Percentiles rank a stretch among this genome's conserved stretches.
These are phyloP conservation scores for Backusella parvicylindrica DNA, from an alignment of 192 early-diverging fungal genomes.

Conservation along the genomic window DNA sequence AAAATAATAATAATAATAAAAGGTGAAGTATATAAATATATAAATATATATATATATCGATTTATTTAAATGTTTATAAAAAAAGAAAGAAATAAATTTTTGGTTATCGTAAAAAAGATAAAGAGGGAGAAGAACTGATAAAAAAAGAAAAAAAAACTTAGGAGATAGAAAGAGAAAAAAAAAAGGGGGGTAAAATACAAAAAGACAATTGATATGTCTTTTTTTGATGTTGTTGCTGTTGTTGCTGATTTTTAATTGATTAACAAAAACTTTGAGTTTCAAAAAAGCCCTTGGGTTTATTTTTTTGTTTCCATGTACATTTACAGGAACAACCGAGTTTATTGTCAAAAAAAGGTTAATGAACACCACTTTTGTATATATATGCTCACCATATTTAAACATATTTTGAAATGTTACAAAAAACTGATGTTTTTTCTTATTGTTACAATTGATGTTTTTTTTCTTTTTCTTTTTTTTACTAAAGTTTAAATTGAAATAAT, in stretches of 20 bases:
- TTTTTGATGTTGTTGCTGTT: too few relatives aligned
- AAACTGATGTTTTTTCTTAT: background rate
- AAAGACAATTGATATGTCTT: background rate
- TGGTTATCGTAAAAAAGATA: background rate
- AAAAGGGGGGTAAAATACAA: background rate
- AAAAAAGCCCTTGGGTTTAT: background rate
- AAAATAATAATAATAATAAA: too few relatives aligned
- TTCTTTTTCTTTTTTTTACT: too few relatives aligned
- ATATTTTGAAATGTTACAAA: background rate
- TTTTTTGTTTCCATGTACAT: background rate
- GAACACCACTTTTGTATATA: background rate
- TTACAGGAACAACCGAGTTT: background rate
- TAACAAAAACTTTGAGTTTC: background rate
- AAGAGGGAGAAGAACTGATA: constrained; percentile 16
- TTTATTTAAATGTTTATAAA: background rate
- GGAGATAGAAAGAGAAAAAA: constrained; percentile 27
- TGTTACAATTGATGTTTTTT: background rate
- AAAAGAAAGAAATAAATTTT: background rate
- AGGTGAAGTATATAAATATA: too few relatives aligned
- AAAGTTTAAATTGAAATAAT: background rate
- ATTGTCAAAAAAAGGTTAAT: background rate
- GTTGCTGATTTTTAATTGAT: background rate
- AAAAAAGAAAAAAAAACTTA: background rate
- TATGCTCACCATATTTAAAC: background rate
- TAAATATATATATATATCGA: background rate